Percentiles rank a stretch among this genome's conserved stretches.
These are phyloP conservation scores for Ogataea nonfermentans DNA, from an alignment of 805 yeast genomes.

Conservation along the genomic window DNA sequence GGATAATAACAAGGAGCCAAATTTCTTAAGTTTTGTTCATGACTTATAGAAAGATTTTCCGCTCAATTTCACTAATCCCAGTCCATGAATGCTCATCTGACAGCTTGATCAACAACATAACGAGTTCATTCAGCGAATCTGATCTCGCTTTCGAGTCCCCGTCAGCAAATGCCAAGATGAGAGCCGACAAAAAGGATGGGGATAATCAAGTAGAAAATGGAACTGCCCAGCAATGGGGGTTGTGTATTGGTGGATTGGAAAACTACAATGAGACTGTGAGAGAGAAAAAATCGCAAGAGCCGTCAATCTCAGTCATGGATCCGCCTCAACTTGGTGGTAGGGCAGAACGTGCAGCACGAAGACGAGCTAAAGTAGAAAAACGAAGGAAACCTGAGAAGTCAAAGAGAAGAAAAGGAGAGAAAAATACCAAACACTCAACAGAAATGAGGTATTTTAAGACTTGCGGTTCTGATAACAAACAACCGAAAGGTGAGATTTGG, in stretches of 20 bases:
- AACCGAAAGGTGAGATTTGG: conserved; percentile 2
- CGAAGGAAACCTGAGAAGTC: no score
- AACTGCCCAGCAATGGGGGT: no score
- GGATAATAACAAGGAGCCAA: conserved; percentile 1
- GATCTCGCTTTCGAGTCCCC: conserved; percentile 21
- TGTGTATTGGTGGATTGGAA: neutral
- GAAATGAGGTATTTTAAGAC: neutral
- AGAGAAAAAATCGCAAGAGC: neutral
- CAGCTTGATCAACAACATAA: conserved; percentile 9
- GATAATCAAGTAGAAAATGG: neutral
- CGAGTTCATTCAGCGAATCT: conserved; percentile 20
- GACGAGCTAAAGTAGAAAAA: neutral
- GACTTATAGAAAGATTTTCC: conserved; percentile 16
- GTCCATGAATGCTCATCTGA: conserved; percentile 15
- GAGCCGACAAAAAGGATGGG: conserved; percentile 7
- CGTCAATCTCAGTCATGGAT: neutral
- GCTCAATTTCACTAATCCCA: conserved; percentile 18
- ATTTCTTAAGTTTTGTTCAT: neutral
- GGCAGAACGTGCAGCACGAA: conserved; percentile 4
- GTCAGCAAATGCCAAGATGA: conserved; percentile 12
- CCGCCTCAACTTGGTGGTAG: neutral
- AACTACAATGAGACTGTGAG: neutral
- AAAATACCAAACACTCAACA: neutral
- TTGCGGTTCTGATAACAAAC: neutral
- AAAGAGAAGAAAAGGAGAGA: neutral